Evolutionary conservation across 1,284 basidiomycete species (phyloP).

Genomic region (Trichosporon asahii): DNA sequence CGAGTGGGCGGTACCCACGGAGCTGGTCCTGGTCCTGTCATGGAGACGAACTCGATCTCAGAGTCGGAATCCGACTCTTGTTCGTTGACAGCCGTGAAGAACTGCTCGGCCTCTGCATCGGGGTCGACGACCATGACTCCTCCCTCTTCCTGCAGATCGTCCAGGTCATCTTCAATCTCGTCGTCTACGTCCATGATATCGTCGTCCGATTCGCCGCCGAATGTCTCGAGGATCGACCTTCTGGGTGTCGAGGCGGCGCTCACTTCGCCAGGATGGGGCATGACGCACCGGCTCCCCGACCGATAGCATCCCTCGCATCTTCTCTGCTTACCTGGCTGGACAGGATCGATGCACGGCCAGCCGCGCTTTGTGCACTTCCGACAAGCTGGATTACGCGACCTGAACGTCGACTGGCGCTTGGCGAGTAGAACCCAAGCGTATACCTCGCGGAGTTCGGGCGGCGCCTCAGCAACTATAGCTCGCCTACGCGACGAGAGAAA

Average conservation of each 20-base stretch:
- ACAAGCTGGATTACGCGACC: neutral
- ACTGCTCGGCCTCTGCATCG: neutral
- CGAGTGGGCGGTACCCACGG: neutral
- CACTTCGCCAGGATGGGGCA: neutral
- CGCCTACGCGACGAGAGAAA: neutral
- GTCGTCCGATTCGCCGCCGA: neutral
- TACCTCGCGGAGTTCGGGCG: neutral
- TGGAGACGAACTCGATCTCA: neutral
- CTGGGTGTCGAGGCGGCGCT: neutral
- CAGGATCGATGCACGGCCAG: neutral
- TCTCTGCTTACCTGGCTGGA: neutral
- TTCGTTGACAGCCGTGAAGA: neutral
- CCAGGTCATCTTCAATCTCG: neutral
- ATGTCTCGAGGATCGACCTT: neutral
- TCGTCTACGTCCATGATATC: neutral
- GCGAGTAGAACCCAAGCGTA: neutral
- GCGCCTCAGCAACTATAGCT: neutral
- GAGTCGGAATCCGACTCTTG: neutral
- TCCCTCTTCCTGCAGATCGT: no score
- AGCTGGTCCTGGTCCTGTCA: neutral
- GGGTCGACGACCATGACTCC: neutral
- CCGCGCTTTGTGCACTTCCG: neutral
- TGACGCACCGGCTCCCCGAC: neutral
- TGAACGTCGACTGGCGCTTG: neutral
- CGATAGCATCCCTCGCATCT: neutral